phyloP scores from a whole-genome alignment of 768 basidiomycete genomes.

The Rhodotorula diobovata region DNA sequence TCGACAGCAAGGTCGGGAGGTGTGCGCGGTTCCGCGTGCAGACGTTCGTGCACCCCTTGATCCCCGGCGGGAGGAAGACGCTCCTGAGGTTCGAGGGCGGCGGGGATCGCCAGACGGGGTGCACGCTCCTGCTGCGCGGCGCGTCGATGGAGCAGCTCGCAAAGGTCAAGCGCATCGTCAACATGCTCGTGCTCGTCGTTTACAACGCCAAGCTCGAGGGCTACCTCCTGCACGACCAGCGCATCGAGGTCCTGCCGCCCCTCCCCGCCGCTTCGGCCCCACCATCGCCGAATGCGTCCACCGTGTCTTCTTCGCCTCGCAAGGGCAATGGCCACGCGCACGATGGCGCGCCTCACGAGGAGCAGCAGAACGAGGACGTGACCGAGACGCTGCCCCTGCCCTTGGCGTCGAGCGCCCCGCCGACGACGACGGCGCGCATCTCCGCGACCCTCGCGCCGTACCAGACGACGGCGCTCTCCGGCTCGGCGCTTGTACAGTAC shows the following conservation, averaged over 20 bases:
- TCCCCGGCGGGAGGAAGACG: conserved; percentile 90
- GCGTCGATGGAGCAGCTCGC: conserved; percentile 72
- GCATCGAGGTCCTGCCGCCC: conserved; percentile 42
- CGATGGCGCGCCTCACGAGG: neutral
- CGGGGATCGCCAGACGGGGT: conserved; percentile 85
- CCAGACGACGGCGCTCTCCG: conserved; percentile 78
- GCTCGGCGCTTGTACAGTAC: conserved; percentile 85
- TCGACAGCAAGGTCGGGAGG: conserved; percentile 52
- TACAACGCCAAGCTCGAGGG: conserved; percentile 88
- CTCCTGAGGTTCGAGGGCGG: conserved; percentile 99
- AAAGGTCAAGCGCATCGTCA: conserved; percentile 84
- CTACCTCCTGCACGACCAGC: conserved; percentile 49
- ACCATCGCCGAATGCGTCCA: neutral
- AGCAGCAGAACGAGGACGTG: neutral
- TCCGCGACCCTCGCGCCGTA: conserved; percentile 55
- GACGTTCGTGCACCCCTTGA: conserved; percentile 88
- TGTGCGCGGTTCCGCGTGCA: conserved; percentile 80
- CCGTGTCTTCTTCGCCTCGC: too few relatives aligned
- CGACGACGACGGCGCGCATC: neutral
- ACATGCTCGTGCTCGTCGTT: conserved; percentile 86
- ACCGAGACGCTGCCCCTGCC: neutral
- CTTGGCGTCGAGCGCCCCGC: too few relatives aligned
- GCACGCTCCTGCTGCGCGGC: conserved; percentile 86
- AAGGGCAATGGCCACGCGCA: neutral
- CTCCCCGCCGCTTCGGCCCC: neutral